Conservation (phyloP, 495 filamentous ascomycete genomes). For the Neurospora sp. region DNA sequence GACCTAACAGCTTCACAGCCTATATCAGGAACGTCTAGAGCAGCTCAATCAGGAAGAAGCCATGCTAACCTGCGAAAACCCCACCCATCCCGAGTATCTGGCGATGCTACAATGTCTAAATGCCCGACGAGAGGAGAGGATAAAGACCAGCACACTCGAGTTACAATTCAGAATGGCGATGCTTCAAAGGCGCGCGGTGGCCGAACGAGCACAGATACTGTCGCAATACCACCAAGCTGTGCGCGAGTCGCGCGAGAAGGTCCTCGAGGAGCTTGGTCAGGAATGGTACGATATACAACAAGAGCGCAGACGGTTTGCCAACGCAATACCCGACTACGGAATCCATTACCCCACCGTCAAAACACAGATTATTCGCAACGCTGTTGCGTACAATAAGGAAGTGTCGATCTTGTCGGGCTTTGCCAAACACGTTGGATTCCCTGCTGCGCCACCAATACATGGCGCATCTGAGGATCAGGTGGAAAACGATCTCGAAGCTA, state of each 20-base stretch:
- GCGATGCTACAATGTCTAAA: conserved; percentile 77
- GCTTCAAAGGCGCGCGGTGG: conserved; percentile 60
- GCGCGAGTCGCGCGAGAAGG: conserved; percentile 67
- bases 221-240: conserved; percentile 78
- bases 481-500: conserved; percentile 79
- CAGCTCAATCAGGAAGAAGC: conserved; percentile 74
- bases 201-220: conserved; percentile 71
- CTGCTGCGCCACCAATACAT: conserved; percentile 76
- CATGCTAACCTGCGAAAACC: conserved; percentile 63
- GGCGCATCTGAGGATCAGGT: conserved; percentile 61
- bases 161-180: conserved; percentile 61
- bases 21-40: conserved; percentile 78
- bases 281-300: conserved; percentile 87
- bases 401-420: conserved; percentile 84
- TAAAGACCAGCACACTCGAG: conserved; percentile 61
- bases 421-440: conserved; percentile 90
- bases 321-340: conserved; percentile 68
- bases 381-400: conserved; percentile 84
- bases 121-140: conserved; percentile 66
- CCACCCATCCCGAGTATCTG: conserved; percentile 80
- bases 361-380: conserved; percentile 63
- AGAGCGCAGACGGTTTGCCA: conserved; percentile 74
- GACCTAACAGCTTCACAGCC: conserved; percentile 37
- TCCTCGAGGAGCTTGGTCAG: conserved; percentile 70
- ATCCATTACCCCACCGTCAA: conserved; percentile 62